phyloP scores from a whole-genome alignment of 1,139 yeast species.

The Pneumocystis jirovecii region DNA sequence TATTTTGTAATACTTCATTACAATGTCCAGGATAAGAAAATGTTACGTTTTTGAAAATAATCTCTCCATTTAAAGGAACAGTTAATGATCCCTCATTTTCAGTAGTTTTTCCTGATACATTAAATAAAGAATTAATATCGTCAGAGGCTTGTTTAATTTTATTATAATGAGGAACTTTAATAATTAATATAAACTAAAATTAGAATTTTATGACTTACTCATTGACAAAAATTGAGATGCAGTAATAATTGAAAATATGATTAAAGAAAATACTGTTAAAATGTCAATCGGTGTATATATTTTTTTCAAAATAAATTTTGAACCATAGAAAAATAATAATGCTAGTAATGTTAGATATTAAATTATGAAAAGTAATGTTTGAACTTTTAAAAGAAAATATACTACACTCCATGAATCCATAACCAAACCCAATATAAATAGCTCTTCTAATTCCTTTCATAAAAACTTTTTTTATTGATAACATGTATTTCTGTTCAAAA shows the following conservation, averaged over 20 bases:
- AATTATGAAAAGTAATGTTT: neutral
- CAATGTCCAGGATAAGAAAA: constrained; percentile 13
- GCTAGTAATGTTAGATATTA: constrained; percentile 28
- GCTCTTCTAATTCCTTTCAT: constrained; percentile 29
- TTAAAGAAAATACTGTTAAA: constrained; percentile 53
- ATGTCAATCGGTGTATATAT: constrained; percentile 44
- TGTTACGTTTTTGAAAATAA: constrained; percentile 9
- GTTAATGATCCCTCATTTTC: neutral
- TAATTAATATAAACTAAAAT: neutral
- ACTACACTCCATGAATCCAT: constrained; percentile 5
- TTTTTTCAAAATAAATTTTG: constrained; percentile 43
- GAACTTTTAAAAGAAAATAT: constrained; percentile 6
- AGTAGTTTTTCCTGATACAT: constrained; percentile 2
- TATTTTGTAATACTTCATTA: constrained; percentile 10
- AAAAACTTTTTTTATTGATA: neutral
- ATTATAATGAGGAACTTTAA: constrained; percentile 50
- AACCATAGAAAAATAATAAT: constrained; percentile 59
- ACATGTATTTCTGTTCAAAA: neutral
- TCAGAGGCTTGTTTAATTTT: constrained; percentile 30
- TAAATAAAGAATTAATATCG: constrained; percentile 10
- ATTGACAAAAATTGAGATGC: constrained; percentile 45
- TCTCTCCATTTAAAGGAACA: constrained; percentile 4
- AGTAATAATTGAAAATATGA: constrained; percentile 57
- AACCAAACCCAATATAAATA: constrained; percentile 29
- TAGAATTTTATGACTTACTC: neutral